Percentiles rank a stretch among this genome's conserved stretches.
phyloP scores from a whole-genome alignment of 2,329 filamentous ascomycete genomes.

The Aureobasidium subglaciale region DNA sequence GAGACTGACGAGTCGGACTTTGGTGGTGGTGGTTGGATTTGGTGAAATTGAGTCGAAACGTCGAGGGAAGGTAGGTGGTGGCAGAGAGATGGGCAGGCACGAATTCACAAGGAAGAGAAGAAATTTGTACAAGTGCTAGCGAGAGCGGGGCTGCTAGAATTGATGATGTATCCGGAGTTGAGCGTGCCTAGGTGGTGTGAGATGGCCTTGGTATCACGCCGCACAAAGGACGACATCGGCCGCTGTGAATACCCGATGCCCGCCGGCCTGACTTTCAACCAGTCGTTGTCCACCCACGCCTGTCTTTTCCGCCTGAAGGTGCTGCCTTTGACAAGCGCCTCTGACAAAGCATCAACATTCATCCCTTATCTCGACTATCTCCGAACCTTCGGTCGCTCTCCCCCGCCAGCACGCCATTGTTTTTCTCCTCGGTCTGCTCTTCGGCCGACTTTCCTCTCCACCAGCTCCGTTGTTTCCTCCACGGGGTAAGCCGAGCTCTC shows the following conservation, averaged over 20 bases:
- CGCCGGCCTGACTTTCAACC: constrained; percentile 6
- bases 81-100: neutral
- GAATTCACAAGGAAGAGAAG: neutral
- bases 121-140: neutral
- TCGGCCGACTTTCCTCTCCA: neutral
- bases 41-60: neutral
- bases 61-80: neutral
- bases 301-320: neutral
- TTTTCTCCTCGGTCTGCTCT: constrained; percentile 9
- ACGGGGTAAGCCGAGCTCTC: neutral
- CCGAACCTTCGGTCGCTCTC: neutral
- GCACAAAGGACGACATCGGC: constrained; percentile 11
- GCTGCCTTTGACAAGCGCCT: neutral
- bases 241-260: neutral
- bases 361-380: constrained; percentile 11
- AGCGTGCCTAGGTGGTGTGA: constrained; percentile 5
- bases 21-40: neutral
- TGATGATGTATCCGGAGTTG: neutral
- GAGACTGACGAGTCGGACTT: constrained; percentile 1
- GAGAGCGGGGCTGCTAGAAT: neutral
- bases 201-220: constrained; percentile 9
- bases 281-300: neutral
- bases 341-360: neutral
- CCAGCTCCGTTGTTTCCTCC: constrained; percentile 3
- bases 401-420: neutral